Percentiles rank a stretch among this genome's conserved stretches.
Evolutionary conservation across 768 basidiomycete species (phyloP).

Genomic region (Podaxis sp.): DNA sequence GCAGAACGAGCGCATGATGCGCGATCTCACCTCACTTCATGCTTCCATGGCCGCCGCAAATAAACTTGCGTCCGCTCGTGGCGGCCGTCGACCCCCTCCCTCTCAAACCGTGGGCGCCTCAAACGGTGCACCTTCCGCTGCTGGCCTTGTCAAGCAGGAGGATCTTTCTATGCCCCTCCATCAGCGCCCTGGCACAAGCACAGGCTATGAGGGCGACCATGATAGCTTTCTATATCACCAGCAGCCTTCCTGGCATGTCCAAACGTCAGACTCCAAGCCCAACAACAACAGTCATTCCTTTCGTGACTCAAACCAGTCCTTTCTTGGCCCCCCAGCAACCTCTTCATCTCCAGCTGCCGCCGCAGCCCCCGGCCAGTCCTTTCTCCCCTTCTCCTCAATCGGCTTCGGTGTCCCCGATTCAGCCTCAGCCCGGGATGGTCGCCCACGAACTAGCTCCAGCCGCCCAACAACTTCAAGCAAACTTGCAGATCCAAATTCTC

Average conservation of each 20-base stretch:
- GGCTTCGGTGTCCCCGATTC: constrained; percentile 30
- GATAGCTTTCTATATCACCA: constrained; percentile 31
- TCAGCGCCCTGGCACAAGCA: constrained; percentile 70
- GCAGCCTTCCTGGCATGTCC: constrained; percentile 13
- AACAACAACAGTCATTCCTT: constrained; percentile 55
- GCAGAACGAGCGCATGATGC: constrained; percentile 90
- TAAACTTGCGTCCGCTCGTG: constrained; percentile 31
- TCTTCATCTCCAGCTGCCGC: constrained; percentile 33
- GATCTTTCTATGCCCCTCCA: constrained; percentile 33
- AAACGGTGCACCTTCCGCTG: constrained; percentile 18
- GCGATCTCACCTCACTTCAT: constrained; percentile 81
- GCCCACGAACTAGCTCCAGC: constrained; percentile 34
- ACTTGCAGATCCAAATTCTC: constrained; percentile 32
- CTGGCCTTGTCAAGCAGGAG: constrained; percentile 41
- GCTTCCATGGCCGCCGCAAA: constrained; percentile 71
- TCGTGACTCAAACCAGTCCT: constrained; percentile 81
- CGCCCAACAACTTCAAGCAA: constrained; percentile 55
- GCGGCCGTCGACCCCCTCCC: constrained; percentile 20
- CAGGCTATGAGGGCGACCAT: constrained; percentile 64
- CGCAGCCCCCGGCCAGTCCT: constrained; percentile 59
- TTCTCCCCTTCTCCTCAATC: constrained; percentile 53
- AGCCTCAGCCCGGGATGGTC: constrained; percentile 20
- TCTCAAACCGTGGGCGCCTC: constrained; percentile 19
- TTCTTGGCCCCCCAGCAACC: constrained; percentile 46
- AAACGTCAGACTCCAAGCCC: constrained; percentile 11